Conservation (phyloP, 768 basidiomycete genomes). For the Macrolepiota fuliginosa region DNA sequence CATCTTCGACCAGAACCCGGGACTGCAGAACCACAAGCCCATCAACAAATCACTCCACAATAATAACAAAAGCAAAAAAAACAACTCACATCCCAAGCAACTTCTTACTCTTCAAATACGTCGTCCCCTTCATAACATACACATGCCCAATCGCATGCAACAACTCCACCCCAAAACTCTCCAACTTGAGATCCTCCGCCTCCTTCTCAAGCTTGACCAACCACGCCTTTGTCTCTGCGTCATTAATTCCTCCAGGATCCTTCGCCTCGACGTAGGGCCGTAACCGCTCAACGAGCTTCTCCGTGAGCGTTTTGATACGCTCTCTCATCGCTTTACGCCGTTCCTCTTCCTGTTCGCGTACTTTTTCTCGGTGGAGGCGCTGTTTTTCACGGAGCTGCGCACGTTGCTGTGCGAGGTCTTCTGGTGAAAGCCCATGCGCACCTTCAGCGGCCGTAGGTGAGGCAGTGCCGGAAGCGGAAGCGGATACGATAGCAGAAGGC, state of each 20-base stretch:
- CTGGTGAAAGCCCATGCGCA: conserved; percentile 7
- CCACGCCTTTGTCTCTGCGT: conserved; percentile 80
- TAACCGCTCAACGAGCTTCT: conserved; percentile 81
- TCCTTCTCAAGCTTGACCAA: conserved; percentile 76
- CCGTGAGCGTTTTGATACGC: conserved; percentile 69
- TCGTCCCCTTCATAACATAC: conserved; percentile 91
- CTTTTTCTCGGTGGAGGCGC: conserved; percentile 74
- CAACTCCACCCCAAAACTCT: conserved; percentile 97
- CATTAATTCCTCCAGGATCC: conserved; percentile 74
- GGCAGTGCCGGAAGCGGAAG: conserved; percentile 2
- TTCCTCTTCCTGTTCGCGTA: conserved; percentile 80
- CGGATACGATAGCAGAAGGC: conserved; percentile 3
- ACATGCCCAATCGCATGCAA: conserved; percentile 88
- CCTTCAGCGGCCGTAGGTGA: conserved; percentile 9
- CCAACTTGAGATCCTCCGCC: conserved; percentile 92
- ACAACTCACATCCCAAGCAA: conserved; percentile 81
- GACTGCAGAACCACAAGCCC: conserved; percentile 37
- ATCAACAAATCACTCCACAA: conserved; percentile 6
- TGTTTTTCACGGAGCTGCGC: conserved; percentile 39
- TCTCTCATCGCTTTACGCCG: conserved; percentile 76
- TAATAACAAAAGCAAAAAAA: conserved; percentile 9
- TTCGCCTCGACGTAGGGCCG: conserved; percentile 91
- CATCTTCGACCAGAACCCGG: conserved; percentile 89
- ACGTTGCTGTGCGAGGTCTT: conserved; percentile 17
- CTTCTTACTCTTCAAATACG: conserved; percentile 87